phyloP scores from a whole-genome alignment of 768 basidiomycete species.

The Chalciporus piperatus region DNA sequence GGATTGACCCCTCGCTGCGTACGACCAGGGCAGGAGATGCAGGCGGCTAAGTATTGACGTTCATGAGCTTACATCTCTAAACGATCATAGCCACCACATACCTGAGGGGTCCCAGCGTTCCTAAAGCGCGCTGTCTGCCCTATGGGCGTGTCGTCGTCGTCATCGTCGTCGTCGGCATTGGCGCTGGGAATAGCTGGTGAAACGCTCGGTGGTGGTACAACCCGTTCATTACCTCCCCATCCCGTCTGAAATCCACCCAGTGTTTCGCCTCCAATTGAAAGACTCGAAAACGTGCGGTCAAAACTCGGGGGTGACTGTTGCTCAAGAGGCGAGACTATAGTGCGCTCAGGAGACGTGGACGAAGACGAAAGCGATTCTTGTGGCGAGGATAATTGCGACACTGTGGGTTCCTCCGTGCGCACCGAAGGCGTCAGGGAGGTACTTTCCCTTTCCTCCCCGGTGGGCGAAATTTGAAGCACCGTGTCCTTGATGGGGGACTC shows the following conservation, averaged over 20 bases:
- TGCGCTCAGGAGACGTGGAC: conserved; percentile 23
- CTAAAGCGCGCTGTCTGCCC: conserved; percentile 41
- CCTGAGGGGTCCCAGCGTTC: conserved; percentile 27
- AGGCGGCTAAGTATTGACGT: conserved; percentile 12
- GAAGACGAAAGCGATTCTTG: conserved; percentile 9
- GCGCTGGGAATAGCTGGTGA: conserved; percentile 23
- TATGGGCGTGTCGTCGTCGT: conserved; percentile 70
- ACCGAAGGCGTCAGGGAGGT: conserved; percentile 13
- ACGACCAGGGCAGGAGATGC: conserved; percentile 13
- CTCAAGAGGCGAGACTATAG: conserved; percentile 30
- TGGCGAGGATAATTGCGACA: conserved; percentile 9
- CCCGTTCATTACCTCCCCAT: conserved; percentile 36
- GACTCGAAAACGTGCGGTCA: conserved; percentile 40
- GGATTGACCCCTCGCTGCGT: conserved; percentile 44
- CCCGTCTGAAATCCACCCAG: conserved; percentile 54
- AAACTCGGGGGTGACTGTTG: conserved; percentile 20
- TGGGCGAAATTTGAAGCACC: conserved; percentile 36
- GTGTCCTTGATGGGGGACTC: conserved; percentile 13
- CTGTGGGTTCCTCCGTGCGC: conserved; percentile 10
- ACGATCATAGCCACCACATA: background rate
- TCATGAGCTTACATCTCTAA: background rate
- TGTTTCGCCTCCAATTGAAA: conserved; percentile 47
- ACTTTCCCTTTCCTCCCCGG: conserved; percentile 25
- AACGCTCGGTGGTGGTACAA: conserved; percentile 12
- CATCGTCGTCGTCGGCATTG: conserved; percentile 50